Percentiles rank a stretch among this genome's conserved stretches.
phyloP scores from a whole-genome alignment of 495 filamentous ascomycete genomes.

The Daldinia childiae region DNA sequence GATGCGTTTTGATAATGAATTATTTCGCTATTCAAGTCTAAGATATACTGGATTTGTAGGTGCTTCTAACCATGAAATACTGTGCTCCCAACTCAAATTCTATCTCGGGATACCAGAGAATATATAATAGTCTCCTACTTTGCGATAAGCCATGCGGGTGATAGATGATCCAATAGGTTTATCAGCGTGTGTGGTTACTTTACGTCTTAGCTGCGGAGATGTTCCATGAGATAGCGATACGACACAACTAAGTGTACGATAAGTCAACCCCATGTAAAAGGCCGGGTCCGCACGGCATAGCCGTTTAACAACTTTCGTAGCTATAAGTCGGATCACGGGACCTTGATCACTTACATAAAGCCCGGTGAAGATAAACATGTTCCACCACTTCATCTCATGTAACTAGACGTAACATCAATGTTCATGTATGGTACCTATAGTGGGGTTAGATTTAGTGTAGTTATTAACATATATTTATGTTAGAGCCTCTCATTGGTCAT shows the following conservation, averaged over 20 bases:
- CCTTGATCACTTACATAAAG: not conserved
- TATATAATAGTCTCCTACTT: conserved; percentile 9
- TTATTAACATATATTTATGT: conserved; percentile 1
- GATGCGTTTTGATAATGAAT: not conserved
- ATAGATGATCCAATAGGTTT: conserved; percentile 24
- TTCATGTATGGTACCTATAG: not conserved
- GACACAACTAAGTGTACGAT: not conserved
- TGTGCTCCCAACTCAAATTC: not conserved
- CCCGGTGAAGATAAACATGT: not conserved
- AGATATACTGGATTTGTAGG: not conserved
- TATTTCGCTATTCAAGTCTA: not conserved
- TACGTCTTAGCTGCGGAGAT: not conserved
- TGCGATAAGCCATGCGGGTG: conserved; percentile 11
- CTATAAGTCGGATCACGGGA: not conserved
- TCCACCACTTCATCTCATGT: not conserved
- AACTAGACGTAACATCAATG: conserved; percentile 2
- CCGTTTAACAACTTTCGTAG: not conserved
- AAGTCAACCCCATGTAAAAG: conserved; percentile 17
- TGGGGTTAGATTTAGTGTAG: not conserved
- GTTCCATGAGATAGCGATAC: conserved; percentile 2
- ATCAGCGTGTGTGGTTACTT: conserved; percentile 19
- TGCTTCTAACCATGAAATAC: not conserved
- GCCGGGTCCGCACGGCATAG: conserved; percentile 10
- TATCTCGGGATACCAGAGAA: not conserved
- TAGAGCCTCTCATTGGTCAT: conserved; percentile 3